Conservation (phyloP, 2,329 filamentous ascomycete species). For the Arthrinium phaeospermum region DNA sequence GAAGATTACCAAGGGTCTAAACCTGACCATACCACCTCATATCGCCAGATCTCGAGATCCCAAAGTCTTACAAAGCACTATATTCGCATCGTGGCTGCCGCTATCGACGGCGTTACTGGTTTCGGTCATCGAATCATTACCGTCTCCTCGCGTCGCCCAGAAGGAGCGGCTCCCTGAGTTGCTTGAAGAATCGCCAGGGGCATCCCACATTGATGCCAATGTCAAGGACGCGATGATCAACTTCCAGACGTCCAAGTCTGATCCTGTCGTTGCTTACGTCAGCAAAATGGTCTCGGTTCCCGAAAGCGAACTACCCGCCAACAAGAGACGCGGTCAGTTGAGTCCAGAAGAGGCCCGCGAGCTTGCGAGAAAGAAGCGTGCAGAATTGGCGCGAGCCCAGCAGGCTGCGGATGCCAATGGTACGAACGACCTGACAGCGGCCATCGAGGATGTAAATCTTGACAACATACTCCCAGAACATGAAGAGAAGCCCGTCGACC, state of each 20-base stretch:
- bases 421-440: slow-evolving; percentile 61
- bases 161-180: slow-evolving; percentile 79
- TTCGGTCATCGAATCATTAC: slow-evolving; percentile 90
- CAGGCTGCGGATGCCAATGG: slow-evolving; percentile 65
- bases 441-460: slow-evolving; percentile 66
- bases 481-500: slow-evolving; percentile 68
- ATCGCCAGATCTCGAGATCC: slow-evolving; percentile 84
- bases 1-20: slow-evolving; percentile 93
- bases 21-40: slow-evolving; percentile 83
- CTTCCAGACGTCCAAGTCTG: slow-evolving; percentile 73
- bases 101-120: slow-evolving; percentile 91
- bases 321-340: slow-evolving; percentile 78
- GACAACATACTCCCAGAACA: slow-evolving; percentile 55
- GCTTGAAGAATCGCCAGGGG: slow-evolving; percentile 79
- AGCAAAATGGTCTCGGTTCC: slow-evolving; percentile 98
- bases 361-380: slow-evolving; percentile 84
- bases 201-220: slow-evolving; percentile 68
- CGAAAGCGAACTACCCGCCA: slow-evolving; percentile 88
- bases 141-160: slow-evolving; percentile 82
- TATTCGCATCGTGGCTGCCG: slow-evolving; percentile 91
- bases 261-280: slow-evolving; percentile 90
- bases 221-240: slow-evolving; percentile 82
- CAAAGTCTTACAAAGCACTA: slow-evolving; percentile 79
- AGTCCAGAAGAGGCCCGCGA: slow-evolving; percentile 91
- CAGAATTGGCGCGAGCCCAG: slow-evolving; percentile 77